Conservation (phyloP, 148 eudicot species). For the Suaeda aralocaspica region DNA sequence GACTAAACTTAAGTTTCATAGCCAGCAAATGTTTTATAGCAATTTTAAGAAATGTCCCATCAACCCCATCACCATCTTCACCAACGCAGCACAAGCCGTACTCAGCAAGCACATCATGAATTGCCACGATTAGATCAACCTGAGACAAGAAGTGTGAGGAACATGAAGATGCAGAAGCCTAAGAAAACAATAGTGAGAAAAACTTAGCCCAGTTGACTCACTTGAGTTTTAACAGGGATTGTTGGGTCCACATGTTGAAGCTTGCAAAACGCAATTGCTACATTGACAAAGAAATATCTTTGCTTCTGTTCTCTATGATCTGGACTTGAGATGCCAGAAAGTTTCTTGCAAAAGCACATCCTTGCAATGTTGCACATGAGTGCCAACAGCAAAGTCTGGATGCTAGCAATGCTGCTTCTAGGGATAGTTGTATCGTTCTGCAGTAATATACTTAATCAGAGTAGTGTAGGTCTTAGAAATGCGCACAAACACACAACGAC, state of each 20-base stretch:
- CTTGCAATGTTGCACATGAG: constrained; percentile 69
- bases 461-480: constrained; percentile 14
- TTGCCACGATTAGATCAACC: constrained; percentile 73
- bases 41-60: constrained; percentile 91
- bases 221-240: constrained; percentile 69
- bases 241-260: constrained; percentile 75
- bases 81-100: constrained; percentile 85
- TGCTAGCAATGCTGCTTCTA: constrained; percentile 50
- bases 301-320: constrained; percentile 58
- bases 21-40: constrained; percentile 87
- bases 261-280: constrained; percentile 77
- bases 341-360: constrained; percentile 50
- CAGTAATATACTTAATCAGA: constrained; percentile 26
- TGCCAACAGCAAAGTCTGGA: constrained; percentile 66
- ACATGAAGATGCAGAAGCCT: constrained; percentile 12
- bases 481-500: neutral
- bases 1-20: constrained; percentile 74
- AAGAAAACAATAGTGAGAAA: constrained; percentile 4
- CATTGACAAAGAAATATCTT: constrained; percentile 68
- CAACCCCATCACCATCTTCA: constrained; percentile 78
- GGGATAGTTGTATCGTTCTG: constrained; percentile 48
- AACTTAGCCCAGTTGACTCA: constrained; percentile 32
- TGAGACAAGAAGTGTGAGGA: constrained; percentile 28
- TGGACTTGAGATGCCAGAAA: constrained; percentile 41
- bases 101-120: constrained; percentile 95